phyloP scores from a whole-genome alignment of 2,329 filamentous ascomycete genomes.

The Fusarium odoratissimum region DNA sequence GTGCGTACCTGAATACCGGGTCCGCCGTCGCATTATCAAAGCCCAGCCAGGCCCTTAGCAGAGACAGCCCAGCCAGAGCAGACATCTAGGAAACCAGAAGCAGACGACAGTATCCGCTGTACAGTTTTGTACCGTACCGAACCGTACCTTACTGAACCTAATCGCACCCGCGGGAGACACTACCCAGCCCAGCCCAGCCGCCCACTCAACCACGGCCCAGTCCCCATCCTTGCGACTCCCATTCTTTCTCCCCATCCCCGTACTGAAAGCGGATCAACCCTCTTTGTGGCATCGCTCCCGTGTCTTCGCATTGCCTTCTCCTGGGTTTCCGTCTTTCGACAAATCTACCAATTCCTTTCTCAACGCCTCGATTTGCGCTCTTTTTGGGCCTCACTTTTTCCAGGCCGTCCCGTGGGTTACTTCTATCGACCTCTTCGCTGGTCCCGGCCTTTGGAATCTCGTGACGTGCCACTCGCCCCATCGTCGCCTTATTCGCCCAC shows the following conservation, averaged over 20 bases:
- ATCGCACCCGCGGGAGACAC: constrained; percentile 43
- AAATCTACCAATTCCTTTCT: constrained; percentile 36
- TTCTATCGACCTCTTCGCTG: constrained; percentile 30
- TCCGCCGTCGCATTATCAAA: constrained; percentile 32
- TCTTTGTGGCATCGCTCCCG: constrained; percentile 41
- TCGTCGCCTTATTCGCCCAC: constrained; percentile 44
- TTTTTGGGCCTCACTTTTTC: constrained; percentile 33
- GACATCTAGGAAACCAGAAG: constrained; percentile 5
- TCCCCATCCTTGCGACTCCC: constrained; percentile 34
- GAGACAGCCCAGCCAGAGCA: constrained; percentile 1
- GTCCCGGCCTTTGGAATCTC: constrained; percentile 37
- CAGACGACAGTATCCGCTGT: neutral
- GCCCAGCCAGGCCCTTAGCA: constrained; percentile 14
- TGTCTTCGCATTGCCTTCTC: constrained; percentile 45
- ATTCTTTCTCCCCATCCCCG: constrained; percentile 23
- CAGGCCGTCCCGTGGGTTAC: constrained; percentile 29
- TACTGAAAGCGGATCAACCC: constrained; percentile 40
- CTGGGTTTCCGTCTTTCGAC: constrained; percentile 31
- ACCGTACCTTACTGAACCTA: constrained; percentile 20
- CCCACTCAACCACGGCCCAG: constrained; percentile 32
- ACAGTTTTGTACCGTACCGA: neutral
- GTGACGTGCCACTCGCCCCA: constrained; percentile 46
- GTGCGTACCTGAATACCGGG: constrained; percentile 32
- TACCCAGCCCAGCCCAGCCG: constrained; percentile 20
- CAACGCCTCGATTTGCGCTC: constrained; percentile 37